Evolutionary conservation across 768 basidiomycete genomes (phyloP).

Genomic region (Lentinus brumalis): DNA sequence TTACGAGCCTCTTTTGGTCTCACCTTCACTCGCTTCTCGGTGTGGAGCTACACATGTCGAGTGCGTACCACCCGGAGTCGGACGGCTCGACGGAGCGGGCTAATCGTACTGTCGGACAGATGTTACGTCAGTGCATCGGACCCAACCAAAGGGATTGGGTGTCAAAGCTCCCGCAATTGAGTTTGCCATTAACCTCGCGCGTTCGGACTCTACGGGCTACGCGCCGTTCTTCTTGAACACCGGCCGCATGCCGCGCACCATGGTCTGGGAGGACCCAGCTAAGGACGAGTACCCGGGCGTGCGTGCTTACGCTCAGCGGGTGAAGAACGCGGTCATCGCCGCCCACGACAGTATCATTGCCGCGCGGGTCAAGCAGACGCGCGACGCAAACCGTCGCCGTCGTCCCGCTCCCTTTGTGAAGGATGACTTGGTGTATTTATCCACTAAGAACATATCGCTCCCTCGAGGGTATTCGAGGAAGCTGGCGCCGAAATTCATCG

Average conservation of each 20-base stretch:
- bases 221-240: slow-evolving; percentile 34
- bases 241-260: slow-evolving; percentile 22
- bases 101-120: slow-evolving; percentile 19
- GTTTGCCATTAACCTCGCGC: slow-evolving; percentile 40
- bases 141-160: slow-evolving; percentile 33
- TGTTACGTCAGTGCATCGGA: slow-evolving; percentile 7
- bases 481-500: slow-evolving; percentile 39
- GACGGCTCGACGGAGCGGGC: slow-evolving; percentile 29
- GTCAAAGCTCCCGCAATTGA: slow-evolving; percentile 33
- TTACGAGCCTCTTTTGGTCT: slow-evolving; percentile 39
- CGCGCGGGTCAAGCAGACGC: slow-evolving; percentile 31
- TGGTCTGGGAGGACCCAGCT: slow-evolving; percentile 27
- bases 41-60: slow-evolving; percentile 27
- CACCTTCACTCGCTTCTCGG: slow-evolving; percentile 21
- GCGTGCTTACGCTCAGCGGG: slow-evolving; percentile 24
- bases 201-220: slow-evolving; percentile 34
- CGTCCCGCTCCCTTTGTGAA: slow-evolving; percentile 14
- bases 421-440: slow-evolving; percentile 38
- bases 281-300: slow-evolving; percentile 26
- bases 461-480: slow-evolving; percentile 36
- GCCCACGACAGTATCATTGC: slow-evolving; percentile 43
- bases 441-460: slow-evolving; percentile 37
- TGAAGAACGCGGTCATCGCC: slow-evolving; percentile 25
- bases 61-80: slow-evolving; percentile 34
- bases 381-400: slow-evolving; percentile 30